Evolutionary conservation across 1,284 basidiomycete species (phyloP), one percentile per base, ranked within the genome.

Genomic region (Rhizoctonia solani): DNA sequence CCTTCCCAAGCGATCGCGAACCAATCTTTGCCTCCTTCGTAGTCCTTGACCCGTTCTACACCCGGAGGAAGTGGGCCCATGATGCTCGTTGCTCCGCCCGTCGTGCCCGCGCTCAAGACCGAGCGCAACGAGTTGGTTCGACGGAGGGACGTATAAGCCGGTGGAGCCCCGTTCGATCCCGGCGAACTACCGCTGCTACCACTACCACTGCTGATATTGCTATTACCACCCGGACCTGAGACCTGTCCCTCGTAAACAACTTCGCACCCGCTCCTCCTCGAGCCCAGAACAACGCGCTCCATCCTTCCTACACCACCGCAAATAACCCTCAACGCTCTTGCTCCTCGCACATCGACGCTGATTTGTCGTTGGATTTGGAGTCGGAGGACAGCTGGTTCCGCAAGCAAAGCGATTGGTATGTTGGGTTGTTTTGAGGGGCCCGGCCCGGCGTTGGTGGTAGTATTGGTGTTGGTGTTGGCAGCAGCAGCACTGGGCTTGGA

Each of bases 1-100:
- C 70, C 70, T 41, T 71, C 70, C 70, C 70, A 71, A 9, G 66
- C 70, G 32, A 68, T 66, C 47, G 59, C 59, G 44, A 63, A 53
- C 44, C 59, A 63, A 19, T 63, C 59, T 16, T 27, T 16, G 3
- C 59, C 59, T 14, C 37, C 59, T 5, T 63, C 59, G 27, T 49
- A 6, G 30, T 63, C 59, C 6, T 39, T 32, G 2, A 63, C 59
- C 13, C 59, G 25, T 49, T 63, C 59, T n/a, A 63, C 59, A 9
- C 59, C 59, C 8, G 47, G 47, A 11, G 59, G 59, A 3, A 39
- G 44, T 5, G 44, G 37, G 14, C 13, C 29, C 2, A n/a, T 44
- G 16, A 39, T 46, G 5, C 44, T 19, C 5, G 44, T 14, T 19
- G 27, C 50, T 6, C 47, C 59, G 8, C 46, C 41, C 49, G 53